phyloP scores from a whole-genome alignment of 2,329 filamentous ascomycete species.

The Botrytis squamosa region DNA sequence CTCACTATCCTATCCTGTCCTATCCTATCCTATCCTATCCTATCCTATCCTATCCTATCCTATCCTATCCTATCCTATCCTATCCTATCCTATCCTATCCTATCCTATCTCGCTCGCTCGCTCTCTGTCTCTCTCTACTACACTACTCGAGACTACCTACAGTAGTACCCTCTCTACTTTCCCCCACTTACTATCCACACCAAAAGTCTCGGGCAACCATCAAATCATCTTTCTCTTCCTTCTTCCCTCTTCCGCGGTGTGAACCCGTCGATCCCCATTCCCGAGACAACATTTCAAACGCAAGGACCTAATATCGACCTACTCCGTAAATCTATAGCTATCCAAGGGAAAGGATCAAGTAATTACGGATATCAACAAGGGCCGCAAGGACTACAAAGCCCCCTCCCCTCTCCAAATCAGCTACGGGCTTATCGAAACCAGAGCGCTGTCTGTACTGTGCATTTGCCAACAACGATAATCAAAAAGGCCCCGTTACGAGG shows the following conservation, averaged over 20 bases:
- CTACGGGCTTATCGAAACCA: slow-evolving; percentile 18
- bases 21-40: neutral
- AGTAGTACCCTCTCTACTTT: neutral
- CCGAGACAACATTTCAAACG: slow-evolving; percentile 2
- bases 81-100: neutral
- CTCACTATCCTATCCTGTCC: neutral
- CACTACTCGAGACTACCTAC: too few species aligned
- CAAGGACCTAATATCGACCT: slow-evolving; percentile 16
- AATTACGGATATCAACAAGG: neutral
- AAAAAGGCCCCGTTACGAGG: neutral
- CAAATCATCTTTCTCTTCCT: slow-evolving; percentile 4
- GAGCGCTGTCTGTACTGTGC: slow-evolving; percentile 4
- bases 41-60: neutral
- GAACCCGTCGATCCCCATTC: slow-evolving; percentile 16
- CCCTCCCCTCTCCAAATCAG: neutral
- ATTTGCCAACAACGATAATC: slow-evolving; percentile 17
- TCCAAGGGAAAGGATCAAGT: slow-evolving; percentile 12
- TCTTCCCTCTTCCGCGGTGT: slow-evolving; percentile 14
- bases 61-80: neutral
- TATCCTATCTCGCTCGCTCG: neutral
- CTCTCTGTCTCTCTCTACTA: neutral
- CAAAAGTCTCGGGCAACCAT: slow-evolving; percentile 6
- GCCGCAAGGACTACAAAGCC: slow-evolving; percentile 19
- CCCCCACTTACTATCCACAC: slow-evolving; percentile 13
- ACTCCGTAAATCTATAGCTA: neutral